Evolutionary conservation across 2,329 filamentous ascomycete species (phyloP).

Genomic region (Ophiostoma sp.): DNA sequence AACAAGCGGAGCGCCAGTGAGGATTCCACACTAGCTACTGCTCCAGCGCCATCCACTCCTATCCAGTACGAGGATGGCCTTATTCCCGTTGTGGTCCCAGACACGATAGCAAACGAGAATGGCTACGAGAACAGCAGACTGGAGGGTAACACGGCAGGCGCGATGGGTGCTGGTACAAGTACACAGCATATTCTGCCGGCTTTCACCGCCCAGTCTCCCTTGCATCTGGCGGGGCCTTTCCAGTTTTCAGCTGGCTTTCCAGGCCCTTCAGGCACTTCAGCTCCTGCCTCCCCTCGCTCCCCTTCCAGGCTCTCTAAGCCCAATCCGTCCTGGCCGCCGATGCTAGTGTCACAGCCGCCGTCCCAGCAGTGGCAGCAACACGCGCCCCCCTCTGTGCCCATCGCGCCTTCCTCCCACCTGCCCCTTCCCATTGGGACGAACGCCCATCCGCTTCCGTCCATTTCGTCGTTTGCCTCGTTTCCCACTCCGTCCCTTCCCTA

Average conservation of each 20-base stretch:
- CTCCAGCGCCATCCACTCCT: background rate
- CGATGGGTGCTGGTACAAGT: background rate
- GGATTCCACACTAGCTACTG: background rate
- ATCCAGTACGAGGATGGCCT: conserved; percentile 9
- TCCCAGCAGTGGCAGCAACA: background rate
- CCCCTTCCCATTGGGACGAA: background rate
- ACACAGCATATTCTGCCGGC: conserved; percentile 16
- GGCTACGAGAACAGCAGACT: background rate
- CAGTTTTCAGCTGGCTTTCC: background rate
- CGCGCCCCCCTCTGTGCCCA: background rate
- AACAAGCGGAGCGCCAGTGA: background rate
- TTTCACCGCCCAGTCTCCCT: conserved; percentile 17
- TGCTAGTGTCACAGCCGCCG: conserved; percentile 21
- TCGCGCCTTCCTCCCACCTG: background rate
- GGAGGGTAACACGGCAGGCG: background rate
- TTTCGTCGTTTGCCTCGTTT: conserved; percentile 15
- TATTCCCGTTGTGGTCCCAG: background rate
- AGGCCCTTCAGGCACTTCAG: background rate
- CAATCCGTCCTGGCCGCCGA: conserved; percentile 24
- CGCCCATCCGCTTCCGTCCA: conserved; percentile 12
- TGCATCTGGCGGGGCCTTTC: background rate
- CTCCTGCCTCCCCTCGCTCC: no score
- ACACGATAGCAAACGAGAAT: background rate
- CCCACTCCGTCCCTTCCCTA: conserved; percentile 8
- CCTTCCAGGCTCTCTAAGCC: conserved; percentile 25